These are phyloP conservation scores for Centaurea solstitialis DNA, from an alignment of 129 eudicot genomes.

Conservation along the genomic window DNA sequence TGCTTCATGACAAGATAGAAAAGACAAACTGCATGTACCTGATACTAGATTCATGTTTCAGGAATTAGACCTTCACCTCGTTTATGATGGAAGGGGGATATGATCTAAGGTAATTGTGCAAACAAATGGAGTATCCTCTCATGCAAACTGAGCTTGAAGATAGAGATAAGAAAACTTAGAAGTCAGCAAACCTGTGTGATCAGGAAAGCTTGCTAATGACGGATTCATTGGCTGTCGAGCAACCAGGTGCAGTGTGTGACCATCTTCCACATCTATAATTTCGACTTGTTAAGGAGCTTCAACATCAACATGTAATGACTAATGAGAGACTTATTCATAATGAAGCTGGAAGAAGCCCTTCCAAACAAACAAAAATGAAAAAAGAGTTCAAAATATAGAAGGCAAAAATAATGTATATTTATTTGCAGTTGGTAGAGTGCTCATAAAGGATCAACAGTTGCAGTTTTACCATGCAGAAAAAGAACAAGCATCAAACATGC, in stretches of 20 bases:
- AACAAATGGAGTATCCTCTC: not conserved
- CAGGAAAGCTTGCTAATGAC: constrained; percentile 45
- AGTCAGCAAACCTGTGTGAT: constrained; percentile 56
- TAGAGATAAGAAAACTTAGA: not conserved
- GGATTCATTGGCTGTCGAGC: constrained; percentile 74
- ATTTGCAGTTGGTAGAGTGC: not conserved
- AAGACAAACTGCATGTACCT: not conserved
- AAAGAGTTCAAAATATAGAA: not conserved
- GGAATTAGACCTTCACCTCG: constrained; percentile 3
- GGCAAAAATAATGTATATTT: not conserved
- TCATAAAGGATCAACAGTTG: not conserved
- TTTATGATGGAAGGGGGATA: constrained; percentile 10
- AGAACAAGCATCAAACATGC: not conserved
- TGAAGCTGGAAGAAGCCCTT: constrained; percentile 1
- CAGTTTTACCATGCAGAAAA: not conserved
- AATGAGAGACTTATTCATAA: not conserved
- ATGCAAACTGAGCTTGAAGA: constrained; percentile 9
- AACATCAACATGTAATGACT: not conserved
- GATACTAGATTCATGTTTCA: constrained; percentile 8
- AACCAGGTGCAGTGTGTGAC: constrained; percentile 93
- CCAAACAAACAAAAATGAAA: not conserved
- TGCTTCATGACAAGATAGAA: not conserved
- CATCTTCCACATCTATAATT: constrained; percentile 88
- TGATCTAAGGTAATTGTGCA: constrained; percentile 18
- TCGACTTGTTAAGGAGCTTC: constrained; percentile 46